Conservation (phyloP, 352 stramenopile genomes). For the Pythium monospermum region DNA sequence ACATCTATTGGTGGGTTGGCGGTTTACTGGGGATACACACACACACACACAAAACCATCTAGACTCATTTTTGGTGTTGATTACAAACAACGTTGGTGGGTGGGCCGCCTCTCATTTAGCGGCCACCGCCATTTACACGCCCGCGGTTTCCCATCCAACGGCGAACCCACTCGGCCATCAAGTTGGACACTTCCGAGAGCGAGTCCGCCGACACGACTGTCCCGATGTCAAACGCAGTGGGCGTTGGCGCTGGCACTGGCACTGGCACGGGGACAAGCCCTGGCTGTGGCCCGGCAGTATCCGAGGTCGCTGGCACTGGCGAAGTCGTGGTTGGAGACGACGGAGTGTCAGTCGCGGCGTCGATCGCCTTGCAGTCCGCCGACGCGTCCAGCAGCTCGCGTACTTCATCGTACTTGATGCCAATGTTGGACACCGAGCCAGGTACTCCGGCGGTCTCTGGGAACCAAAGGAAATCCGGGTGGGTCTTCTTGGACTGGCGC, state of each 20-base stretch:
- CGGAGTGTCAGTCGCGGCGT: background rate
- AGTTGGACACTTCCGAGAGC: too few species aligned
- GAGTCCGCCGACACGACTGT: too few species aligned
- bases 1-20: too few species aligned
- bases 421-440: slow-evolving; percentile 6
- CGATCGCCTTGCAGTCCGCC: slow-evolving; percentile 8
- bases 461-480: slow-evolving; percentile 68
- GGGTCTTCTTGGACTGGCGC: slow-evolving; percentile 41
- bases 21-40: too few species aligned
- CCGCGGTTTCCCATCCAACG: too few species aligned
- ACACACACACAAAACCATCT: too few species aligned
- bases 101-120: too few species aligned
- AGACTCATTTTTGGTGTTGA: too few species aligned
- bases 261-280: slow-evolving; percentile 5
- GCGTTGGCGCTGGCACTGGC: background rate
- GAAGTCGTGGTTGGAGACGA: background rate
- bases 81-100: too few species aligned
- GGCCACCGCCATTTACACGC: too few species aligned
- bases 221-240: too few species aligned
- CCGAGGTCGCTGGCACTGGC: slow-evolving; percentile 4
- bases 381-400: slow-evolving; percentile 17
- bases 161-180: too few species aligned
- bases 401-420: slow-evolving; percentile 18
- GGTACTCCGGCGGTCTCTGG: slow-evolving; percentile 17
- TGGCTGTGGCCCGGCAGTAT: background rate